These are phyloP conservation scores for Mycena rosella DNA, from an alignment of 768 basidiomycete genomes.

Conservation along the genomic window DNA sequence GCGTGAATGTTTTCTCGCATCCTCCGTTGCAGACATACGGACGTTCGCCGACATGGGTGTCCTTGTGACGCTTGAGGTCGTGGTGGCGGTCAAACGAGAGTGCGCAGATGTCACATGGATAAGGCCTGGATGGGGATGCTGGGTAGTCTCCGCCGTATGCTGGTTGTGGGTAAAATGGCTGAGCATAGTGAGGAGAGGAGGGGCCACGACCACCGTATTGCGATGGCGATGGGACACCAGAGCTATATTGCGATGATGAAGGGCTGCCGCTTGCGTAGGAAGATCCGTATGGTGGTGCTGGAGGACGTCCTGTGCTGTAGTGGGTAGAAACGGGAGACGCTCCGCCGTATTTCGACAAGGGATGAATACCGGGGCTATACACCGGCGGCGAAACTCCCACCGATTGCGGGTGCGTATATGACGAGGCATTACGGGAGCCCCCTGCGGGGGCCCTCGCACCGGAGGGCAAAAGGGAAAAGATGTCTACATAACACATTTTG, in stretches of 20 bases:
- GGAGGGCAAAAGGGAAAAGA: constrained; percentile 37
- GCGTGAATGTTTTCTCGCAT: constrained; percentile 88
- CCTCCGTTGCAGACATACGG: constrained; percentile 87
- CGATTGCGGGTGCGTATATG: constrained; percentile 1
- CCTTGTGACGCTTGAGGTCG: constrained; percentile 85
- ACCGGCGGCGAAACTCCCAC: not conserved
- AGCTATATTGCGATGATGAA: not conserved
- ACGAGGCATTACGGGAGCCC: not conserved
- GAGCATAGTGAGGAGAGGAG: not conserved
- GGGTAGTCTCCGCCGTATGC: constrained; percentile 55
- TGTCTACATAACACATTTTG: not conserved
- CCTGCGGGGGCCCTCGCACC: constrained; percentile 14
- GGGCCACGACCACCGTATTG: constrained; percentile 10
- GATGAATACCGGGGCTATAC: not conserved
- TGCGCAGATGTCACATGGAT: constrained; percentile 77
- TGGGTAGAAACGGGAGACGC: not conserved
- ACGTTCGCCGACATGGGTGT: constrained; percentile 88
- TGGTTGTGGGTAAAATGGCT: constrained; percentile 24
- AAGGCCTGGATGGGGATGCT: constrained; percentile 70
- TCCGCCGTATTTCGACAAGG: not conserved
- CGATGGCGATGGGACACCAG: not conserved
- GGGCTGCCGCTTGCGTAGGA: not conserved
- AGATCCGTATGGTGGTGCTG: constrained; percentile 6
- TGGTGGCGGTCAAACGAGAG: constrained; percentile 89
- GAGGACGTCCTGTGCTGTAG: not conserved